Percentiles rank a stretch among this genome's conserved stretches.
Conservation (phyloP, 257 asterid species). For the Henckelia pumila region DNA sequence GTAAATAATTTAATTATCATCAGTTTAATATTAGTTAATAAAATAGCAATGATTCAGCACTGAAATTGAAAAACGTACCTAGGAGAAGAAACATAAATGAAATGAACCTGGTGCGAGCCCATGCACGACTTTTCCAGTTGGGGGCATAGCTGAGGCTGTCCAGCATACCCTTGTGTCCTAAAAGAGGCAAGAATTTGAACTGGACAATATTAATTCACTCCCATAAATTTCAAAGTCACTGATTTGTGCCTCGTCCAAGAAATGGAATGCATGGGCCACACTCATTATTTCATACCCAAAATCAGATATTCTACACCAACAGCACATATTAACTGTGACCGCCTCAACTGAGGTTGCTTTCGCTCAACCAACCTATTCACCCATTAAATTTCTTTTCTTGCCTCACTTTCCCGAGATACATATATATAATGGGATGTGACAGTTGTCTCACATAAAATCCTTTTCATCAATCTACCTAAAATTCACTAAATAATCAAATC, state of each 20-base stretch:
- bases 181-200: slow-evolving; percentile 19
- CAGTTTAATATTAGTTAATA: too few relatives aligned
- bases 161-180: slow-evolving; percentile 24
- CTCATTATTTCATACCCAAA: slow-evolving; percentile 41
- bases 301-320: slow-evolving; percentile 29
- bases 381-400: slow-evolving; percentile 14
- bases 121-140: slow-evolving; percentile 16
- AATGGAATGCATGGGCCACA: slow-evolving; percentile 52
- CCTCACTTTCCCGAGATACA: slow-evolving; percentile 22
- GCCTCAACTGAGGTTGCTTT: slow-evolving; percentile 35
- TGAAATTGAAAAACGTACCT: slow-evolving; percentile 15
- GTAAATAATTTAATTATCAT: too few relatives aligned
- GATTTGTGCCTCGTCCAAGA: slow-evolving; percentile 36
- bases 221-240: slow-evolving; percentile 32
- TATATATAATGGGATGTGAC: background rate
- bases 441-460: background rate
- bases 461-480: background rate
- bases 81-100: slow-evolving; percentile 30
- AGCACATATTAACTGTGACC: slow-evolving; percentile 33
- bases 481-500: background rate
- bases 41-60: background rate
- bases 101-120: slow-evolving; percentile 30
- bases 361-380: slow-evolving; percentile 39
- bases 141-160: slow-evolving; percentile 21
- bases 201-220: slow-evolving; percentile 5